Evolutionary conservation across 345 rosid species (phyloP), one percentile per base, ranked within the genome.

Genomic region (Eucalyptus tenuipes): DNA sequence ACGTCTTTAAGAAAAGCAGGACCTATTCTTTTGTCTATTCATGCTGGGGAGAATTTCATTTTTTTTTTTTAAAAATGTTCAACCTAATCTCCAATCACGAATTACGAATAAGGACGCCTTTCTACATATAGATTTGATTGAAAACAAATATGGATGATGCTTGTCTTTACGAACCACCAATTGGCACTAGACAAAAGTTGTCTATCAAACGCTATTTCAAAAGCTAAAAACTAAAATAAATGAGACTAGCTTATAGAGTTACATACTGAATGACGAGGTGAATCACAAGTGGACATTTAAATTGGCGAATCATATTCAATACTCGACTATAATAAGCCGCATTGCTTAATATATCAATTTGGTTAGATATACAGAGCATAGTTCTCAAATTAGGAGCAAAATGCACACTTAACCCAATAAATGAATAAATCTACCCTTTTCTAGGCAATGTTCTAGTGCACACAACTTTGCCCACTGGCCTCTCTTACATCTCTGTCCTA

Each of bases 241-340:
- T 7, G 10, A 37, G 14, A 71, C 27, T 8, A 37, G 13, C 25
- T 71, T 71, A 0, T 37, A 71, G 13, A 71, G 45, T 37, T 37
- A 24, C 1, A 37, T 10, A 17, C 3, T 71, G 5, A 18, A 71
- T 18, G 22, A 9, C 0, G 0, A 17, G 10, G 4, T 71, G 44
- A 71, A 71, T 37, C 1, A 2, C 82, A 40, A 75, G 47, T 7
- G 82, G 2, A 40, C 47, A 75, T 20, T 37, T 37, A 75, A 1
- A 15, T 64, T 64, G 9, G 20, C 1, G 0, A 3, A 40, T 20
- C 1, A 0, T 40, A 20, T 75, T 40, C 25, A 6, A 24, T 37
- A 10, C 47, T 37, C 5, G 8, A 75, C 8, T 37, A 20, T 10
- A 37, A 75, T 22, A 37, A 75, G 45, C 24, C 25, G 2, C 27